Base-by-base conservation (phyloP, 345 rosid genomes). In the Euphorbia peplus region DNA sequence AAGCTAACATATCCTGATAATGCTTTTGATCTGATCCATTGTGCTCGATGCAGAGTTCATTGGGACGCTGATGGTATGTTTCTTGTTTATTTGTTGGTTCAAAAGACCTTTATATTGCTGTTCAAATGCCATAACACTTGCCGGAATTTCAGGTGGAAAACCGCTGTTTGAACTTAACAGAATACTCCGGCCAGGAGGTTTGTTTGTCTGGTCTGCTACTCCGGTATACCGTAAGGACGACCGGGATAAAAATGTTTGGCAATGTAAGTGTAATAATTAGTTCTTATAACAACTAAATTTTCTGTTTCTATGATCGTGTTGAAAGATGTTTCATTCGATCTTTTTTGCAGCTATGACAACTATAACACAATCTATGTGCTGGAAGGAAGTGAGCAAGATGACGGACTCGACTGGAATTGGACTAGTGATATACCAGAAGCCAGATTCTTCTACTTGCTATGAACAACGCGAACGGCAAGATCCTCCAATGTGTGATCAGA, bases 11-110 rank as follows among this genome's bases (percentile, higher is more conserved):
- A 83, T 73, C 95, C 96, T 0, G 84, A 76, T 68, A 85, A 83
- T 37, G 84, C 91, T 4, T 93, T 76, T 70, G 97, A 93, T 77
- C 69, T 93, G 79, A 82, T 93, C 70, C 98, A 93, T 75, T 93
- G 98, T 73, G 98, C 98, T 6, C 78, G 97, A 57, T 93, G 98
- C 81, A 86, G 97, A 77, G 97, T 93, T 71, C 97, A 93, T 69
- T 93, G 97, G 97, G 96, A 93, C 71, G 98, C 88, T 48, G 85
- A 85, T 80, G 97, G 96, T 87, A 80, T 15, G 53, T 30, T 44
- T 66, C 21, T 57, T 64, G 32, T 58, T 57, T 64, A 28, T 58
- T 60, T n/a, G 54, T 46, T 21, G 18, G 37, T 63, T 66, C 70
- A 41, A 13, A 46, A n/a, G 25, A 66, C 57, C 63, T 73, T 59